phyloP scores from a whole-genome alignment of 495 filamentous ascomycete species.

The Mycothermus thermophilus region DNA sequence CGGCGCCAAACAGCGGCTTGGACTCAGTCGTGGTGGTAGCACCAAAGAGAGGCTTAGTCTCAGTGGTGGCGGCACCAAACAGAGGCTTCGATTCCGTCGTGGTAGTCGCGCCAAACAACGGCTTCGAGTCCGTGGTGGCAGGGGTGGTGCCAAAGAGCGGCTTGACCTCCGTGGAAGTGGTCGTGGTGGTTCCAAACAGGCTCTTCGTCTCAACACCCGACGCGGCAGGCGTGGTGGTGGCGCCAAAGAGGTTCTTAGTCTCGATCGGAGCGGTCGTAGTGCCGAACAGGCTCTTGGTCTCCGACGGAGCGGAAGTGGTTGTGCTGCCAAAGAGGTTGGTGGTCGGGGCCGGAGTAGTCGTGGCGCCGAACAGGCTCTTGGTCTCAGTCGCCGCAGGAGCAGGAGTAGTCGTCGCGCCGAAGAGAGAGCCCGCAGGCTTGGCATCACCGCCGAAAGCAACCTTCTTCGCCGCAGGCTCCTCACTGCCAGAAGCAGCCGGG shows the following conservation, averaged over 20 bases:
- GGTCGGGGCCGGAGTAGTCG: constrained; percentile 6
- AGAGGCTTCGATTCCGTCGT: constrained; percentile 7
- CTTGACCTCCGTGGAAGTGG: constrained; percentile 5
- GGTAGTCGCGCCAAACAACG: constrained; percentile 11
- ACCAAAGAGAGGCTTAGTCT: constrained; percentile 11
- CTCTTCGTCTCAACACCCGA: constrained; percentile 11
- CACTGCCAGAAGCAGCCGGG: constrained; percentile 5
- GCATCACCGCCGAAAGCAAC: constrained; percentile 16
- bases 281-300: constrained; percentile 7
- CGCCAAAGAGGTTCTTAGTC: constrained; percentile 10
- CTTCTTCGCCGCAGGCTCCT: constrained; percentile 14
- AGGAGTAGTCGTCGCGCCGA: constrained; percentile 1
- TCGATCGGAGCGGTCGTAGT: constrained; percentile 2
- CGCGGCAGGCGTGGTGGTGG: constrained; percentile 3
- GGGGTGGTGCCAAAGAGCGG: constrained; percentile 12
- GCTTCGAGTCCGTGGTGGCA: constrained; percentile 9
- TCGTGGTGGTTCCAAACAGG: constrained; percentile 13
- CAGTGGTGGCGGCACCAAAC: constrained; percentile 6
- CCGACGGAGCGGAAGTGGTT: constrained; percentile 4
- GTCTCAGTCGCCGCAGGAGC: constrained; percentile 3
- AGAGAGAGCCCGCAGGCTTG: constrained; percentile 11
- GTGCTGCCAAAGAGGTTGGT: constrained; percentile 15
- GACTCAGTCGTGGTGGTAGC: constrained; percentile 2
- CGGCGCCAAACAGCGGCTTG: constrained; percentile 11
- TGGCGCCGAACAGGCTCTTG: constrained; percentile 11